Evolutionary conservation across 2,329 filamentous ascomycete genomes (phyloP), one percentile per base, ranked within the genome.

Genomic region (Fusarium circinatum): DNA sequence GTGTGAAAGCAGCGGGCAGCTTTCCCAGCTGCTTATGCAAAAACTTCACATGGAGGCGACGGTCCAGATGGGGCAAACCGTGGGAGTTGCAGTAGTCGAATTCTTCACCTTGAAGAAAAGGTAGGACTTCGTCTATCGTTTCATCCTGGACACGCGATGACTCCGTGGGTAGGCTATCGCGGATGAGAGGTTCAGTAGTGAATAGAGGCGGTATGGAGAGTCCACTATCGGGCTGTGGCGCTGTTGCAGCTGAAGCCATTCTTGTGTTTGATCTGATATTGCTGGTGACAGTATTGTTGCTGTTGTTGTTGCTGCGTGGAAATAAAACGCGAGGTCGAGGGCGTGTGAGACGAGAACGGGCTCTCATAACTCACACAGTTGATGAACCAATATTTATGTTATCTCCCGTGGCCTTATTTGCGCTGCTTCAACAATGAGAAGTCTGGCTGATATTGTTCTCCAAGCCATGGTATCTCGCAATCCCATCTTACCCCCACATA

Each of bases 31-130:
- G 86, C 74, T 85, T 86, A 73, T 87, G 86, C 56, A 95, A 83
- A 79, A 94, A 95, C 39, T 80, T 82, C 67, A 89, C 85, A 82
- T 92, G 91, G 47, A 85, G 85, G 69, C 84, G 84, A 47, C 92
- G 90, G 75, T 91, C 88, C n/a, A 99, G 88, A 64, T 86, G 87
- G 20, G 94, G 93, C 41, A 98, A 85, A 20, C 94, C 95, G 80
- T 92, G 86, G 58, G 84, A 84, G 83, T 97, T 98, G 83, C 89
- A 88, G 24, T 83, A 81, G 26, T 83, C 84, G 66, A 87, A 85
- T 55, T 85, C 85, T 62, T 87, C 84, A 62, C 85, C 86, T 47
- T 84, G 86, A 84, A 97, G 85, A 73, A 91, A 92, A 2, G 92
- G 91, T 36, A 95, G 83, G 77, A 93, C 93, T 77, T 89, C 87